Evolutionary conservation across 2,329 filamentous ascomycete species (phyloP), one percentile per base, ranked within the genome.

Genomic region (Hypoxylon rubiginosum): DNA sequence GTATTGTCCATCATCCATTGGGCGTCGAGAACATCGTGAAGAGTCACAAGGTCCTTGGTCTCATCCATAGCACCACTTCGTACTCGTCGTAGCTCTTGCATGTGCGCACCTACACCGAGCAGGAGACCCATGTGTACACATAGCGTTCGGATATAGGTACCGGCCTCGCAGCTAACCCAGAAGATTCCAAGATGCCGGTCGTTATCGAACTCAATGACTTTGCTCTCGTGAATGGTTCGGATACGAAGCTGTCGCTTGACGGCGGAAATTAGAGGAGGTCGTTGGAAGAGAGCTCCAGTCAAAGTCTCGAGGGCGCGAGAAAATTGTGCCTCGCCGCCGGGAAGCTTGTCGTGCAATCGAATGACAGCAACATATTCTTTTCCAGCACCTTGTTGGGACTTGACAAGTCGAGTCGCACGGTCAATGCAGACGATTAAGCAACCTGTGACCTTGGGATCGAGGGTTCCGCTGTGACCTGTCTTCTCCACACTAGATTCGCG

Each of bases 221-320:
- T 97, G 88, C 91, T 97, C 83, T 98, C 94, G 85, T 98, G 92
- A 75, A 99, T 97, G 69, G 95, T 97, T 82, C 96, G 91, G 82
- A 99, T 97, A 87, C 96, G 94, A 68, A 99, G 89, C 85, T 98
- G 95, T 76, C 96, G 91, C 91, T 99, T 99, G 81, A 99, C 96
- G 77, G 96, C 96, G 28, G 95, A 98, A 79, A 99, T 99, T 81
- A 99, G 85, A 72, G 96, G 96, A 43, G 96, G 96, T 62, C 96
- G 92, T 84, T 97, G 94, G 90, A 98, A 98, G 54, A 98, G 90
- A 66, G 96, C 95, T 82, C 96, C 96, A 58, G 94, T 98, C 77
- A 99, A 87, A 59, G 93, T 97, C 87, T 99, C 96, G 62, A 99
- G 89, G 66, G 95, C 96, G 75, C 94, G 91, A 63, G 93, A 91